These are phyloP conservation scores for Lolium perenne DNA, from an alignment of 176 grass and related monocot genomes.

Conservation along the genomic window DNA sequence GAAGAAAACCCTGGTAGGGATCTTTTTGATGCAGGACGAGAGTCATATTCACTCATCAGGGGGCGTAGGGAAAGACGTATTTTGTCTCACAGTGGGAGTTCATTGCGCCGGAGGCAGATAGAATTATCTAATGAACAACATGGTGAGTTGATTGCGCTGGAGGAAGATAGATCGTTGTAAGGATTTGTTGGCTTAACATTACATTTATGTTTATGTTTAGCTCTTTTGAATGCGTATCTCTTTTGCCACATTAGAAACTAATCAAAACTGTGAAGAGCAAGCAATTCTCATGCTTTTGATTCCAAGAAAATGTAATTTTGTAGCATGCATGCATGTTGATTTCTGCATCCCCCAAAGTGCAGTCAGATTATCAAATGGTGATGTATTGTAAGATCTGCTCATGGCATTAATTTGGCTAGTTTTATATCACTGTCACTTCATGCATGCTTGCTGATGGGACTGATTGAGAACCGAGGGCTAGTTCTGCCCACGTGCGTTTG, in stretches of 20 bases:
- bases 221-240: background rate
- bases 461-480: no score
- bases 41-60: conserved; percentile 52
- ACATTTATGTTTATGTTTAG: background rate
- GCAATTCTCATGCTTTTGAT: background rate
- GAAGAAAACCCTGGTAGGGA: conserved; percentile 50
- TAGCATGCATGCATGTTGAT: background rate
- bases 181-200: conserved; percentile 34
- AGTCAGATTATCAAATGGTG: background rate
- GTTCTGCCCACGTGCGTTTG: no score
- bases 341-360: background rate
- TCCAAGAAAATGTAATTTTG: background rate
- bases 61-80: background rate
- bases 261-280: background rate
- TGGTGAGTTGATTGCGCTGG: background rate
- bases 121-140: background rate
- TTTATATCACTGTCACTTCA: background rate
- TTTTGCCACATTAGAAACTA: background rate
- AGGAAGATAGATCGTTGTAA: background rate
- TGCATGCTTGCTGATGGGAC: no score
- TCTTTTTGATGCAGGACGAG: conserved; percentile 33
- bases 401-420: background rate
- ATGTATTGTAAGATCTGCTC: background rate
- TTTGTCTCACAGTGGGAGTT: background rate
- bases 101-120: background rate